phyloP scores from a whole-genome alignment of 345 rosid species.

The Euphorbia peplus region DNA sequence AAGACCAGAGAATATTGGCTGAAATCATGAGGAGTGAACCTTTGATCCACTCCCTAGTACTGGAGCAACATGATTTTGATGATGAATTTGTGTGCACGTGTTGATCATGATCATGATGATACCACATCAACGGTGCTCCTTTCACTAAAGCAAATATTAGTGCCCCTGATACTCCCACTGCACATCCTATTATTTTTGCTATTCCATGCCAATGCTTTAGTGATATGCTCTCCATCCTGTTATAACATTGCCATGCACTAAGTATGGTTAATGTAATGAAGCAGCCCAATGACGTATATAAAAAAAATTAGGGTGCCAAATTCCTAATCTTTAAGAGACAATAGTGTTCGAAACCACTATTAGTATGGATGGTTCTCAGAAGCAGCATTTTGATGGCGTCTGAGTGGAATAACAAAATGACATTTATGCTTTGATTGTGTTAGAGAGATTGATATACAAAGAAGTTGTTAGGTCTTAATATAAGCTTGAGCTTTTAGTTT shows the following conservation, averaged over 20 bases:
- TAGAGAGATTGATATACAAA: no score
- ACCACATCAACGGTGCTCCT: constrained; percentile 58
- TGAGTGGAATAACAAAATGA: no score
- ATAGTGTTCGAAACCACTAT: no score
- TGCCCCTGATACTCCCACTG: constrained; percentile 59
- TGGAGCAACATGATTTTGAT: constrained; percentile 16
- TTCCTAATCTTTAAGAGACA: no score
- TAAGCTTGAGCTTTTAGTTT: no score
- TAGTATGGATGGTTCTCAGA: no score
- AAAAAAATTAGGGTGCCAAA: no score
- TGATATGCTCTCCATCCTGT: constrained; percentile 43
- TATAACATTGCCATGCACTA: neutral
- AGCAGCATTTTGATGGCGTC: no score
- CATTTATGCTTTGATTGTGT: no score
- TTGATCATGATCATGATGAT: constrained; percentile 14
- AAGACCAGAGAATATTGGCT: constrained; percentile 69
- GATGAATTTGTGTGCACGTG: neutral
- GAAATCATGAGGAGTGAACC: constrained; percentile 77
- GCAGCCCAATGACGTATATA: no score
- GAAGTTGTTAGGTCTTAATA: no score
- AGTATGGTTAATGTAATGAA: no score
- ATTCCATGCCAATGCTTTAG: constrained; percentile 40
- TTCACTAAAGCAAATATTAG: constrained; percentile 71
- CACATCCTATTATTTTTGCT: constrained; percentile 68
- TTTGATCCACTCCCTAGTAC: constrained; percentile 44